Evolutionary conservation across 306 rosid species (phyloP), one percentile per base, ranked within the genome.

Genomic region (Corylus americana): DNA sequence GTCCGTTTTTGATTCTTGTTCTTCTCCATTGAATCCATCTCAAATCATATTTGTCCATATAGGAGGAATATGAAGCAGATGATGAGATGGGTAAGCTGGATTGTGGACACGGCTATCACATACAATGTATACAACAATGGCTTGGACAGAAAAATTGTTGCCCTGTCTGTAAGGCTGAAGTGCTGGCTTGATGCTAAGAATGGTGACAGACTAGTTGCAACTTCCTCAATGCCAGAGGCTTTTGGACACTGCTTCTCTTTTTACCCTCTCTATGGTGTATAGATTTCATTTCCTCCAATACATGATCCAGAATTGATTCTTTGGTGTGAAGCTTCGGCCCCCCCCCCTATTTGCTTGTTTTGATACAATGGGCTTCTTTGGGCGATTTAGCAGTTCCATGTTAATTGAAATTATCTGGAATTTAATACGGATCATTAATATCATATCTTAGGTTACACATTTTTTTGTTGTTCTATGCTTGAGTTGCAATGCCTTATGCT

Each of bases 11-110:
- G 59, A 70, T 44, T 12, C 75, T 2, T 73, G 13, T 75, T 12
- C 27, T 11, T 27, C 5, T 13, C 53, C n/a, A 31, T 66, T 9
- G 7, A n/a, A 72, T 57, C 51, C 27, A 71, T 59, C 31, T 73
- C 51, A 31, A 74, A 54, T 73, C 18, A 72, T 29, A 29, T 6
- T 48, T 83, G 76, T 84, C 55, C 74, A 7, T 44, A 49, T 79
- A 96, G 99, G 99, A 96, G 89, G 99, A 96, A 67, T 96, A 89
- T 55, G 99, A 96, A 85, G 81, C 66, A 35, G 87, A 87, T n/a
- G 98, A 93, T 81, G 98, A 93, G 37, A 49, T 93, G 86, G 99
- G 99, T 18, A 93, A 77, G 86, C 89, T 96, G 77, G 83, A 86
- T 5, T 96, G 99, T 71, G 97, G 90, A 63, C 99, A 96, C 66